phyloP scores from a whole-genome alignment of 1,284 basidiomycete species.

The Meripilus lineatus region DNA sequence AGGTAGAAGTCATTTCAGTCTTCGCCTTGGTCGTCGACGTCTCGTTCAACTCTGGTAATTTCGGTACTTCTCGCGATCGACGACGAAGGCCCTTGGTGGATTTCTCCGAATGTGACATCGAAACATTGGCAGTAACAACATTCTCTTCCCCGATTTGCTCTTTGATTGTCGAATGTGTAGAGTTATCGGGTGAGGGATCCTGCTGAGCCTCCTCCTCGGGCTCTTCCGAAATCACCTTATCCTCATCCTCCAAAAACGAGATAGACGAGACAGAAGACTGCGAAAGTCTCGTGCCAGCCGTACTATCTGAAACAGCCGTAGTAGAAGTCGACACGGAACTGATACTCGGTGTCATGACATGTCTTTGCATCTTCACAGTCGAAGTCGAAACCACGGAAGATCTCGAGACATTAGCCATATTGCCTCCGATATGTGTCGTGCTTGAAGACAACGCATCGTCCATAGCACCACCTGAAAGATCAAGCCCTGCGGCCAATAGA shows the following conservation, averaged over 20 bases:
- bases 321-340: slow-evolving; percentile 24
- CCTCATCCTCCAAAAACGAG: slow-evolving; percentile 10
- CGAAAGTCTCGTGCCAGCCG: slow-evolving; percentile 34
- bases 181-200: neutral
- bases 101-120: slow-evolving; percentile 1
- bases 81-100: slow-evolving; percentile 4
- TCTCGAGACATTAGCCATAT: no score
- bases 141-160: slow-evolving; percentile 14
- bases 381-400: no score
- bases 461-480: slow-evolving; percentile 10
- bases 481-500: slow-evolving; percentile 42
- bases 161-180: slow-evolving; percentile 5
- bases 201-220: slow-evolving; percentile 16
- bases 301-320: slow-evolving; percentile 15
- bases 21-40: neutral
- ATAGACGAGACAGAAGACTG: slow-evolving; percentile 36
- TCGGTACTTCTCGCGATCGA: slow-evolving; percentile 6
- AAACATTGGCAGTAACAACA: neutral
- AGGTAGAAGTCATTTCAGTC: neutral
- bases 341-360: slow-evolving; percentile 20
- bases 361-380: no score
- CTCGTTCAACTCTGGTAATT: neutral
- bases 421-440: no score
- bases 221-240: slow-evolving; percentile 36
- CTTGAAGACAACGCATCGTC: slow-evolving; percentile 3